Percentiles rank a stretch among this genome's conserved stretches.
Conservation (phyloP, 2,329 filamentous ascomycete species). For the Biscogniauxia sp. region DNA sequence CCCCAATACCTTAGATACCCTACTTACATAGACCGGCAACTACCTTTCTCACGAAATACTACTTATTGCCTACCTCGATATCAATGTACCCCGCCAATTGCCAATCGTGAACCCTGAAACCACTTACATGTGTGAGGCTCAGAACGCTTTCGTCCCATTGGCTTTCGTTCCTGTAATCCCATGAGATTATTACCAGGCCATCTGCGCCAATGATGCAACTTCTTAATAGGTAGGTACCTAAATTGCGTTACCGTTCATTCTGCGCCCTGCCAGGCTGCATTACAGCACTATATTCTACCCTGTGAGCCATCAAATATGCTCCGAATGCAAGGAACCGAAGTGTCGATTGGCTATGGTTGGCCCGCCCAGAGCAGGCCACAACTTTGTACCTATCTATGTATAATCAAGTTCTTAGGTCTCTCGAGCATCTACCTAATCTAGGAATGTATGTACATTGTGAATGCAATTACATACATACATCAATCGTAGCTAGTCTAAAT, state of each 20-base stretch:
- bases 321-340: slow-evolving; percentile 1
- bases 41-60: too few relatives aligned
- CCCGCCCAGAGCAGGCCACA: too few relatives aligned
- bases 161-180: not conserved
- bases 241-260: not conserved
- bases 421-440: too few relatives aligned
- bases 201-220: not conserved
- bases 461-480: too few relatives aligned
- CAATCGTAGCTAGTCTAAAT: too few relatives aligned
- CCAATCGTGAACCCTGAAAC: too few relatives aligned
- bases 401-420: too few relatives aligned
- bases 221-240: not conserved
- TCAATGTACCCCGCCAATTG: not conserved
- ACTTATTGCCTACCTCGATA: not conserved
- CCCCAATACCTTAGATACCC: too few relatives aligned
- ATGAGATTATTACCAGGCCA: not conserved
- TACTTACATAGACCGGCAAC: too few relatives aligned
- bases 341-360: not conserved
- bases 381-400: too few relatives aligned
- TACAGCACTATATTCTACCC: not conserved
- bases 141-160: not conserved
- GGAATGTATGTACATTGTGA: too few relatives aligned
- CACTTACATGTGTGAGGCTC: not conserved
- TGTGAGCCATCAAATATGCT: not conserved
- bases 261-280: not conserved